These are phyloP conservation scores for Rhizoclosmatium globosum DNA, from an alignment of 192 early-diverging fungal species.

Conservation along the genomic window DNA sequence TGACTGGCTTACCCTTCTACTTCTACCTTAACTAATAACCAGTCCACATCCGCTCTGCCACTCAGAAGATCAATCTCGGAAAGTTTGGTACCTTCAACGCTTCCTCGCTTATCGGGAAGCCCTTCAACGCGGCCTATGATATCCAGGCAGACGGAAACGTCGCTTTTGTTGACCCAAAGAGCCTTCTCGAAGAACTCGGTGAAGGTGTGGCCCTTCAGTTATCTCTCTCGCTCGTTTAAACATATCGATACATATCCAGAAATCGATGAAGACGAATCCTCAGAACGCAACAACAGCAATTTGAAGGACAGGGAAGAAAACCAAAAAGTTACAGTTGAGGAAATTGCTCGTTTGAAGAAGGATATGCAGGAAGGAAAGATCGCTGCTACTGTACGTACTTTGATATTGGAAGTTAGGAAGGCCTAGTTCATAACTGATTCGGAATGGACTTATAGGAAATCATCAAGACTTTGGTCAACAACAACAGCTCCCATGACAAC, in stretches of 20 bases:
- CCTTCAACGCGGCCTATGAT: slow-evolving; percentile 84
- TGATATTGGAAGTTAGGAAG: not conserved
- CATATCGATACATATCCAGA: slow-evolving; percentile 8
- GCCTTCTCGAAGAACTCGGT: not conserved
- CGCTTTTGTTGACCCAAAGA: slow-evolving; percentile 13
- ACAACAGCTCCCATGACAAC: slow-evolving; percentile 80
- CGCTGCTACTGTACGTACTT: not conserved
- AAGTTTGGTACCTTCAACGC: slow-evolving; percentile 90
- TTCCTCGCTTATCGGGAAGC: slow-evolving; percentile 78
- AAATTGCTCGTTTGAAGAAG: slow-evolving; percentile 81
- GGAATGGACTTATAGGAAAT: slow-evolving; percentile 71
- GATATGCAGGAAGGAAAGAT: slow-evolving; percentile 68
- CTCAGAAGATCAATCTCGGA: slow-evolving; percentile 61
- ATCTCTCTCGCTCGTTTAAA: not conserved
- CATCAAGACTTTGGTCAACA: slow-evolving; percentile 78
- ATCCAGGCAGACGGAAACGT: slow-evolving; percentile 65
- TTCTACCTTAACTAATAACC: not conserved
- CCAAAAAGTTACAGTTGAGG: slow-evolving; percentile 79
- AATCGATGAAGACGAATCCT: slow-evolving; percentile 63
- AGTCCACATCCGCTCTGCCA: not conserved
- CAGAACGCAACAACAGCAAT: slow-evolving; percentile 80
- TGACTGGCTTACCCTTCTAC: not conserved
- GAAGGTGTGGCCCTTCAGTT: not conserved
- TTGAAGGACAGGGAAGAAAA: slow-evolving; percentile 74
- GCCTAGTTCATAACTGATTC: not conserved